Evolutionary conservation across 2,329 filamentous ascomycete species (phyloP), one percentile per base, ranked within the genome.

Genomic region (Cercospora janseana): DNA sequence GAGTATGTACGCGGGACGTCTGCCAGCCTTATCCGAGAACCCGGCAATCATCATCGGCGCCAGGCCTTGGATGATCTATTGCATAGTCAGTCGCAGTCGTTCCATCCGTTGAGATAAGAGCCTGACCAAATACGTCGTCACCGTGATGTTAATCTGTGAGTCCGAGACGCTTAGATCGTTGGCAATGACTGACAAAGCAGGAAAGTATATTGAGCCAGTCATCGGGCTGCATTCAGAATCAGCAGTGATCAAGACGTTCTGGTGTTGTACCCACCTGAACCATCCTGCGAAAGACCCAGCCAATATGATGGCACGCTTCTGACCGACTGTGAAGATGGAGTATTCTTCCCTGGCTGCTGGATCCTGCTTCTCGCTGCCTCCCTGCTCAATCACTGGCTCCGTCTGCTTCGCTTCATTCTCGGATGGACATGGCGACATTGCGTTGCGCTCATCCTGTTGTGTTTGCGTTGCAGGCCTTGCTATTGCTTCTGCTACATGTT

Each of bases 71-170:
- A 66, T 45, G 40, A 67, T 65, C 50, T 59, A 18, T 29, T 3
- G 18, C 37, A 29, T 18, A 32, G 42, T 49, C 28, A 54, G 44
- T 29, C 8, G 16, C 21, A n/a, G 6, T 7, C 13, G 6, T 12
- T 6, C 27, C 8, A 23, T 12, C 6, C 4, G 12, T 2, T 21
- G 18, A n/a, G 6, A 21, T 26, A 15, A 38, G 8, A 18, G 6
- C 59, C 62, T 37, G 58, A 71, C 70, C 64, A 78, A 61, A 51
- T 78, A 79, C 3, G 71, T 72, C 1, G 75, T 79, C 10, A 79
- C 66, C 0, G 77, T 78, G 51, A 79, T 63, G 54, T 79, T 77
- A 56, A 78, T 71, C 40, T 68, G 63, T 5, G 71, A 68, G 10
- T 61, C 63, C 1, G 73, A 70, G 8, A 74, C 69, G 20, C 69